Evolutionary conservation across 164 flowering plant genomes (phyloP).

Genomic region (Liriodendron chinense): DNA sequence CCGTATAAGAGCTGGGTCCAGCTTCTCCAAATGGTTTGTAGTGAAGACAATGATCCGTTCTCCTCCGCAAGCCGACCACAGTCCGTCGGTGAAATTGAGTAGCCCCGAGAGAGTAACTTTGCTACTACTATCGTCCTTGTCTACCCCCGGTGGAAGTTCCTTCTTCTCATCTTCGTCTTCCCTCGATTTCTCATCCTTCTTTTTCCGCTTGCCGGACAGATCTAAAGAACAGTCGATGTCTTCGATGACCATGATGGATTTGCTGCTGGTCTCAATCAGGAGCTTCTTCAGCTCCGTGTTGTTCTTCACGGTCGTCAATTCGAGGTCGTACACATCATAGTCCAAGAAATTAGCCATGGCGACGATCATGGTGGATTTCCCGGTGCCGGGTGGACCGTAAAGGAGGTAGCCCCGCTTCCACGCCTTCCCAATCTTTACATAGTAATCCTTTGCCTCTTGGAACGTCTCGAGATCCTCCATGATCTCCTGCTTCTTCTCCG

Average conservation of each 20-base stretch:
- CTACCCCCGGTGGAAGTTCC: constrained; percentile 12
- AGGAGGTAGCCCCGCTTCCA: constrained; percentile 74
- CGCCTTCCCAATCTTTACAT: constrained; percentile 48
- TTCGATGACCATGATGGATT: constrained; percentile 59
- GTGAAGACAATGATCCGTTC: constrained; percentile 68
- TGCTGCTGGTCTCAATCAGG: constrained; percentile 43
- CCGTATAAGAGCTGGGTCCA: constrained; percentile 56
- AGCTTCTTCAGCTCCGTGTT: constrained; percentile 56
- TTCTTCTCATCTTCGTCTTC: constrained; percentile 25
- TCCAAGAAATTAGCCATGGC: constrained; percentile 61
- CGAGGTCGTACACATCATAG: constrained; percentile 68
- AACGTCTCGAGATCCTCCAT: constrained; percentile 45
- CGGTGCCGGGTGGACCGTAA: constrained; percentile 66
- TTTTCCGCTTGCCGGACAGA: constrained; percentile 52
- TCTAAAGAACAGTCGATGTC: constrained; percentile 77
- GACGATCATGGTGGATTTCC: constrained; percentile 65
- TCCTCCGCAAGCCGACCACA: constrained; percentile 70
- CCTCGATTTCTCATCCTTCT: constrained; percentile 24
- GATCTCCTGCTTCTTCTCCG: constrained; percentile 46
- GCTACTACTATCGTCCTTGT: constrained; percentile 32
- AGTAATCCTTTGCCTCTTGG: constrained; percentile 46
- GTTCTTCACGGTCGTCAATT: constrained; percentile 51
- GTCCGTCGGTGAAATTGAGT: constrained; percentile 66
- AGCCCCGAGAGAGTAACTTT: constrained; percentile 68
- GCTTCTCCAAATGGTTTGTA: constrained; percentile 53